A percentile compares a stretch with the other conserved stretches of the same genome.
These are phyloP conservation scores for Cetraspora pellucida DNA, from an alignment of 192 early-diverging fungal species.

Conservation along the genomic window DNA sequence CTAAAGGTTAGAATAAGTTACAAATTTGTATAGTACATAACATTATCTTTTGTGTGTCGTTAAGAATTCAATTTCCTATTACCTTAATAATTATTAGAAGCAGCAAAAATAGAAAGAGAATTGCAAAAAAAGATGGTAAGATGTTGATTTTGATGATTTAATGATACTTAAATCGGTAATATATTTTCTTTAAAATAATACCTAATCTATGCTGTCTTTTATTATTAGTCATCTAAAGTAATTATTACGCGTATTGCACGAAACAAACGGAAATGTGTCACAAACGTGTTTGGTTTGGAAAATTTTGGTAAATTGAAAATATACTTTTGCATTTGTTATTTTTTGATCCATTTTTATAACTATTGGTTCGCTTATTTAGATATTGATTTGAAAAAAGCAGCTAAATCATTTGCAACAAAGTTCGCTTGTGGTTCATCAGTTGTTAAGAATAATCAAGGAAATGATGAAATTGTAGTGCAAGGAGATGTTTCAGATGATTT, in stretches of 20 bases:
- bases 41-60: neutral
- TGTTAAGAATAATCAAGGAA: constrained; percentile 88
- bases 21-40: neutral
- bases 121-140: constrained; percentile 75
- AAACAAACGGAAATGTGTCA: constrained; percentile 92
- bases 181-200: neutral
- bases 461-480: constrained; percentile 96
- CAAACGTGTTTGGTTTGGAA: constrained; percentile 81
- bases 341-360: neutral
- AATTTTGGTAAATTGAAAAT: constrained; percentile 71
- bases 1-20: constrained; percentile 37
- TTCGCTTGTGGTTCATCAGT: constrained; percentile 96
- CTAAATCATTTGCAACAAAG: constrained; percentile 93
- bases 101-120: constrained; percentile 76
- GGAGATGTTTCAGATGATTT: constrained; percentile 94
- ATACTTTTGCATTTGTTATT: constrained; percentile 25
- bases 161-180: neutral
- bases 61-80: neutral
- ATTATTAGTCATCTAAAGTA: constrained; percentile 2
- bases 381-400: constrained; percentile 95
- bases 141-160: constrained; percentile 9
- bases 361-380: constrained; percentile 46
- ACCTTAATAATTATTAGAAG: constrained; percentile 48
- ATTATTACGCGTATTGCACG: constrained; percentile 72
- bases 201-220: constrained; percentile 7